phyloP scores from a whole-genome alignment of 2,329 filamentous ascomycete genomes.

The Elsinoe arachidis region DNA sequence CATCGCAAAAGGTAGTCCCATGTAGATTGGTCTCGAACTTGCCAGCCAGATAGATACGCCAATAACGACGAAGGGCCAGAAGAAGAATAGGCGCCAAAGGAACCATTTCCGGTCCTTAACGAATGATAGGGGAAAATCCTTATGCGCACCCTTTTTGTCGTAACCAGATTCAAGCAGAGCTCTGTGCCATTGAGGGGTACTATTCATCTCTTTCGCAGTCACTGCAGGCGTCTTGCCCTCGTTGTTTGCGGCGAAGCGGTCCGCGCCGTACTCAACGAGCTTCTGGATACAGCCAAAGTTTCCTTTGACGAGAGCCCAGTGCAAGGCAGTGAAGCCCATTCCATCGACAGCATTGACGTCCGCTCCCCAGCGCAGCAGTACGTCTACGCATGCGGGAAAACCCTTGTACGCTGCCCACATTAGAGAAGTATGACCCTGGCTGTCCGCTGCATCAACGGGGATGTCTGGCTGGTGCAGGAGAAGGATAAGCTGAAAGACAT shows the following conservation, averaged over 20 bases:
- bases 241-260: conserved; percentile 80
- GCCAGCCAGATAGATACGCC: conserved; percentile 63
- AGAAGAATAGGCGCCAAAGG: conserved; percentile 77
- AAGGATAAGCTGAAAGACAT: conserved; percentile 78
- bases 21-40: conserved; percentile 63
- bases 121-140: conserved; percentile 64
- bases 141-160: conserved; percentile 64
- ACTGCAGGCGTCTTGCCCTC: conserved; percentile 83
- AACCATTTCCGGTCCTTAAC: conserved; percentile 71
- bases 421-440: conserved; percentile 81
- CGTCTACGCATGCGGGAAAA: conserved; percentile 80
- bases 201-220: conserved; percentile 87
- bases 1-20: conserved; percentile 64
- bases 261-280: conserved; percentile 87
- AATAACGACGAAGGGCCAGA: conserved; percentile 75
- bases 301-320: conserved; percentile 95
- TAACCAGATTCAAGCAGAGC: conserved; percentile 80
- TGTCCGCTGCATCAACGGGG: conserved; percentile 81
- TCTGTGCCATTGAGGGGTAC: conserved; percentile 68
- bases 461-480: conserved; percentile 85
- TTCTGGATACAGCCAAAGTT: conserved; percentile 84
- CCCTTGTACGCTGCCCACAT: conserved; percentile 99
- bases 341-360: conserved; percentile 86
- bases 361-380: conserved; percentile 90
- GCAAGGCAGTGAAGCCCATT: conserved; percentile 85